These are phyloP conservation scores for Sugiyamaella grinbergsii DNA, from an alignment of 1,139 yeast genomes.

Conservation along the genomic window DNA sequence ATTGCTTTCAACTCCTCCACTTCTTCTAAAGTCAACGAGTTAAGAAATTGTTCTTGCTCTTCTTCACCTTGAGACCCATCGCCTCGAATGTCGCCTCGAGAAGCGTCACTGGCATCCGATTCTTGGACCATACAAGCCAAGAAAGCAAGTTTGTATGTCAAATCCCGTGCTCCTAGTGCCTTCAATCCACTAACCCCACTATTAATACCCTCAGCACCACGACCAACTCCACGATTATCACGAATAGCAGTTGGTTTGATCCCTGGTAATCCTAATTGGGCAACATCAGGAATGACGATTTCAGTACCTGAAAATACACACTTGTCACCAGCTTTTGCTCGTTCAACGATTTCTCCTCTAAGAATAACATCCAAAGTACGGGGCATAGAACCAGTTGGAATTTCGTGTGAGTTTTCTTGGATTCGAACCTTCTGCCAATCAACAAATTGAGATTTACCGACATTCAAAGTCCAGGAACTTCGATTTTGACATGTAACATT, in stretches of 20 bases:
- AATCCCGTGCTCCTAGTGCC: slow-evolving; percentile 88
- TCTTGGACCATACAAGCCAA: slow-evolving; percentile 80
- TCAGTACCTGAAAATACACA: slow-evolving; percentile 95
- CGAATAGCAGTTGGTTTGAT: slow-evolving; percentile 82
- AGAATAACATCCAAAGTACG: slow-evolving; percentile 90
- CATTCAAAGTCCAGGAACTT: slow-evolving; percentile 79
- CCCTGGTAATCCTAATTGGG: slow-evolving; percentile 97
- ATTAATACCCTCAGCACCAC: slow-evolving; percentile 68
- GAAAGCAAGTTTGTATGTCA: slow-evolving; percentile 89
- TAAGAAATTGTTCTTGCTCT: slow-evolving; percentile 75
- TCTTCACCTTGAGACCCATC: slow-evolving; percentile 51
- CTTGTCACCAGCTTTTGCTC: slow-evolving; percentile 97
- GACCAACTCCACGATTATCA: slow-evolving; percentile 61
- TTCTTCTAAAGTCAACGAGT: slow-evolving; percentile 79
- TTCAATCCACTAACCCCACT: slow-evolving; percentile 86
- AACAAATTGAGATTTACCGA: slow-evolving; percentile 80
- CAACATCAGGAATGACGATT: slow-evolving; percentile 91
- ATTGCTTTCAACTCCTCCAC: slow-evolving; percentile 81
- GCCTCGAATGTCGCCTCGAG: slow-evolving; percentile 42
- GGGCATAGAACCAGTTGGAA: slow-evolving; percentile 99
- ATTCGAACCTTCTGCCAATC: slow-evolving; percentile 98
- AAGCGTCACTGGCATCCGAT: slow-evolving; percentile 42
- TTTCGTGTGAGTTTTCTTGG: slow-evolving; percentile 93
- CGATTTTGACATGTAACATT: slow-evolving; percentile 87
- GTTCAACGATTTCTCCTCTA: slow-evolving; percentile 92